Evolutionary conservation across 768 basidiomycete genomes (phyloP).

Genomic region (Mycena albidolilacea): DNA sequence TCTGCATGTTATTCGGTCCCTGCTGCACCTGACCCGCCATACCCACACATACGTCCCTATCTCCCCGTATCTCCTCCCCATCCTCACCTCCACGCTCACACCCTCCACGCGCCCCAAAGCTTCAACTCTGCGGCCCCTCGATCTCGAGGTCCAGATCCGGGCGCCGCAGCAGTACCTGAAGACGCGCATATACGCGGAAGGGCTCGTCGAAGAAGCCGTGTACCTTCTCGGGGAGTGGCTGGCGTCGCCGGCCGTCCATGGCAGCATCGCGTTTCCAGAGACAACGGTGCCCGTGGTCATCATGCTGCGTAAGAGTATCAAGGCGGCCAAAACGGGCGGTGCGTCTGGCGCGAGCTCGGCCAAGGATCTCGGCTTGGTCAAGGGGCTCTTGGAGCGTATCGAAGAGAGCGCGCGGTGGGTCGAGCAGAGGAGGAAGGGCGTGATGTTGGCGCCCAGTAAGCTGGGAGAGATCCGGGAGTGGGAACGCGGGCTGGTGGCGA

Average conservation of each 20-base stretch:
- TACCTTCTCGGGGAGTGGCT: constrained; percentile 90
- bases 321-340: constrained; percentile 63
- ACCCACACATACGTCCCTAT: constrained; percentile 91
- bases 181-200: constrained; percentile 89
- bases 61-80: constrained; percentile 88
- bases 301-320: constrained; percentile 80
- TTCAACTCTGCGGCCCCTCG: constrained; percentile 89
- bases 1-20: constrained; percentile 90
- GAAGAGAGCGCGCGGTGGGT: constrained; percentile 90
- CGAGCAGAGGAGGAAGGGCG: constrained; percentile 75
- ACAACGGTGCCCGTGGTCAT: constrained; percentile 85
- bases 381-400: constrained; percentile 86
- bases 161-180: constrained; percentile 90
- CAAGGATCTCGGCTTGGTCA: constrained; percentile 77
- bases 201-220: constrained; percentile 83
- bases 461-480: constrained; percentile 79
- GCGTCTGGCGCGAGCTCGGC: constrained; percentile 44
- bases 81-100: constrained; percentile 82
- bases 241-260: constrained; percentile 76
- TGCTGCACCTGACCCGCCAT: constrained; percentile 87
- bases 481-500: constrained; percentile 72
- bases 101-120: constrained; percentile 82
- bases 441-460: constrained; percentile 83
- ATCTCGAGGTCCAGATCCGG: constrained; percentile 90
- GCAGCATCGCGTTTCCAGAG: constrained; percentile 95